Evolutionary conservation across 2,329 filamentous ascomycete genomes (phyloP).

Genomic region (Pseudopithomyces chartarum): DNA sequence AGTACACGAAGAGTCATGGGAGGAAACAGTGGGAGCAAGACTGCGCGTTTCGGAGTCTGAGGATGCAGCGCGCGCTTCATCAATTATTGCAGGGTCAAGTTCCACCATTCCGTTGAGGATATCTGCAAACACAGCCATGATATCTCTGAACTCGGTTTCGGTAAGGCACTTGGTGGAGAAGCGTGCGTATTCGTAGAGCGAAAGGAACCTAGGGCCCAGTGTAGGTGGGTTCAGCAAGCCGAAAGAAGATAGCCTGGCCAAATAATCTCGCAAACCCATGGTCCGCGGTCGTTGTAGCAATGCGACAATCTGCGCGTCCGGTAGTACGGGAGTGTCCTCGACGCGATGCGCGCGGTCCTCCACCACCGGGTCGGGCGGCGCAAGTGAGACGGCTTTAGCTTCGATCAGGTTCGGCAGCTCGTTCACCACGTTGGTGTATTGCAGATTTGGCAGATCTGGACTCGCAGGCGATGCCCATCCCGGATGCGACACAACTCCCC

Average conservation of each 20-base stretch:
- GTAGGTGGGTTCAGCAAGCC: slow-evolving; percentile 63
- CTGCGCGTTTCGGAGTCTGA: slow-evolving; percentile 36
- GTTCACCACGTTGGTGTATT: slow-evolving; percentile 78
- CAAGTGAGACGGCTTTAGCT: slow-evolving; percentile 87
- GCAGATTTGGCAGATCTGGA: slow-evolving; percentile 75
- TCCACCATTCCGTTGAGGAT: slow-evolving; percentile 76
- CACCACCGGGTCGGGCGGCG: slow-evolving; percentile 61
- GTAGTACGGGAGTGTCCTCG: slow-evolving; percentile 42
- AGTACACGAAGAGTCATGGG: slow-evolving; percentile 27
- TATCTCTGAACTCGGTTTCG: slow-evolving; percentile 71
- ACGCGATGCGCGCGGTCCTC: slow-evolving; percentile 27
- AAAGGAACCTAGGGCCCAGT: slow-evolving; percentile 67
- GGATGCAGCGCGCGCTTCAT: slow-evolving; percentile 41
- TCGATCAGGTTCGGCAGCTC: slow-evolving; percentile 91
- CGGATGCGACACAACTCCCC: slow-evolving; percentile 83
- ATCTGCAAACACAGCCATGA: slow-evolving; percentile 86
- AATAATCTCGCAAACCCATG: slow-evolving; percentile 80
- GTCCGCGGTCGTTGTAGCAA: slow-evolving; percentile 71
- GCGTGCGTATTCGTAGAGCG: slow-evolving; percentile 80
- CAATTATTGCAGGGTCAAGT: slow-evolving; percentile 61
- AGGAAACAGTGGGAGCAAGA: slow-evolving; percentile 36
- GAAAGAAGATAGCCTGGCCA: slow-evolving; percentile 70
- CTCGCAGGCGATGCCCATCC: slow-evolving; percentile 87
- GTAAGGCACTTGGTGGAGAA: slow-evolving; percentile 75
- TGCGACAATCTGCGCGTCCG: slow-evolving; percentile 71